A percentile compares a stretch with the other conserved stretches of the same genome.
These are phyloP conservation scores for Teratosphaeria nubilosa DNA, from an alignment of 2,329 filamentous ascomycete species.

Conservation along the genomic window DNA sequence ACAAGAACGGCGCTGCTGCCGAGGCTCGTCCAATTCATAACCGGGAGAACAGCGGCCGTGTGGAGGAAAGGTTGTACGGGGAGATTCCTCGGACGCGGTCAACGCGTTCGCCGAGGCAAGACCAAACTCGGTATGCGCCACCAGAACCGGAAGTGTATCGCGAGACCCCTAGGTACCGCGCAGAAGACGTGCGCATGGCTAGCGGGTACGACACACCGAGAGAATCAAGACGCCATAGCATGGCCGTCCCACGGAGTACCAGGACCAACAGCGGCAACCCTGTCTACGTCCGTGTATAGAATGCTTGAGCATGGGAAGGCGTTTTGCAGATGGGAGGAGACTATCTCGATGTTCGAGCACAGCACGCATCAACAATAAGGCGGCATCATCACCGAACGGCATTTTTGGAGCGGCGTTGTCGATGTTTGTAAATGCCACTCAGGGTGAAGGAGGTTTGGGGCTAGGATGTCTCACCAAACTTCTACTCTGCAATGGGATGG, in stretches of 20 bases:
- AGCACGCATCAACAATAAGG: background rate
- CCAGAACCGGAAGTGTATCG: slow-evolving; percentile 17
- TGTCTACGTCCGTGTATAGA: background rate
- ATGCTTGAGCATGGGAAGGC: background rate
- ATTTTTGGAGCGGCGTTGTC: background rate
- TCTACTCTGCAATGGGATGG: background rate
- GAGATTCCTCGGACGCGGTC: slow-evolving; percentile 10
- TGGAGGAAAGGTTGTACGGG: slow-evolving; percentile 11
- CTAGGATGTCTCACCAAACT: background rate
- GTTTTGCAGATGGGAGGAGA: background rate
- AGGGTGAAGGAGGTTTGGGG: background rate
- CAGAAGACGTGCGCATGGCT: slow-evolving; percentile 29
- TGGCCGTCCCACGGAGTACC: background rate
- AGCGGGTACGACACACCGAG: slow-evolving; percentile 10
- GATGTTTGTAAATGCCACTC: background rate
- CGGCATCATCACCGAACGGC: background rate
- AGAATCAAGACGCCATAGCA: background rate
- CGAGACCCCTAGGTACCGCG: slow-evolving; percentile 22
- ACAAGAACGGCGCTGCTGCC: slow-evolving; percentile 13
- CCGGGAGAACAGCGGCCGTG: slow-evolving; percentile 8
- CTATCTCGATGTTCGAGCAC: background rate
- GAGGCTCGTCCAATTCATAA: slow-evolving; percentile 10
- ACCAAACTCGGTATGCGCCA: slow-evolving; percentile 23
- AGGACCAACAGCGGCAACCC: background rate
- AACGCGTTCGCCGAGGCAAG: slow-evolving; percentile 19